Evolutionary conservation across 257 asterid genomes (phyloP).

Genomic region (Agastache rugosa): DNA sequence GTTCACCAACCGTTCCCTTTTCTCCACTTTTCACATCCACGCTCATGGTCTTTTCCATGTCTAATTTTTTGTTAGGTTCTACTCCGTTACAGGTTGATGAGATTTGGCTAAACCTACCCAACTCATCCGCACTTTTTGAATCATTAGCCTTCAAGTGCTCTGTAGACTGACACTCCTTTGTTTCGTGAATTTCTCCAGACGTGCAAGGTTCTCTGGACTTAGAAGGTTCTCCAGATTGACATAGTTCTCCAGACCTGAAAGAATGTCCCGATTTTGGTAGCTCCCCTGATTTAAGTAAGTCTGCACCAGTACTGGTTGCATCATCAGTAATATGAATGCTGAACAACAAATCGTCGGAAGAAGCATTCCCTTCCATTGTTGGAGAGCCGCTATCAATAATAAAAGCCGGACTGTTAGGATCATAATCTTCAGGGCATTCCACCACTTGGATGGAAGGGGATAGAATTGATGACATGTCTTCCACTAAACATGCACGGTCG

Average conservation of each 20-base stretch:
- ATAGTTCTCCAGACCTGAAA: conserved; percentile 30
- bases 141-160: conserved; percentile 34
- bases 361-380: conserved; percentile 49
- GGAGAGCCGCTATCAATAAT: conserved; percentile 38
- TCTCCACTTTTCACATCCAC: conserved; percentile 33
- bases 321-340: conserved; percentile 47
- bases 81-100: conserved; percentile 34
- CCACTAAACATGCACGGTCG: conserved; percentile 40
- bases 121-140: conserved; percentile 25
- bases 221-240: conserved; percentile 32
- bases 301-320: conserved; percentile 26
- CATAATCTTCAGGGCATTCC: conserved; percentile 50
- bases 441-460: conserved; percentile 61
- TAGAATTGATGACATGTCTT: conserved; percentile 39
- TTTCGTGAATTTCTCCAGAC: conserved; percentile 22
- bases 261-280: conserved; percentile 29
- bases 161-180: conserved; percentile 26
- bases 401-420: conserved; percentile 50
- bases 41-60: conserved; percentile 11
- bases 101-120: conserved; percentile 17
- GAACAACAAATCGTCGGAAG: conserved; percentile 54
- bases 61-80: conserved; percentile 26
- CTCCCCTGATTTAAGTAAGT: conserved; percentile 43
- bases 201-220: conserved; percentile 27
- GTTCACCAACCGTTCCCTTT: conserved; percentile 17